Evolutionary conservation across 192 early-diverging fungal species (phyloP).

Genomic region (Podila horticola): DNA sequence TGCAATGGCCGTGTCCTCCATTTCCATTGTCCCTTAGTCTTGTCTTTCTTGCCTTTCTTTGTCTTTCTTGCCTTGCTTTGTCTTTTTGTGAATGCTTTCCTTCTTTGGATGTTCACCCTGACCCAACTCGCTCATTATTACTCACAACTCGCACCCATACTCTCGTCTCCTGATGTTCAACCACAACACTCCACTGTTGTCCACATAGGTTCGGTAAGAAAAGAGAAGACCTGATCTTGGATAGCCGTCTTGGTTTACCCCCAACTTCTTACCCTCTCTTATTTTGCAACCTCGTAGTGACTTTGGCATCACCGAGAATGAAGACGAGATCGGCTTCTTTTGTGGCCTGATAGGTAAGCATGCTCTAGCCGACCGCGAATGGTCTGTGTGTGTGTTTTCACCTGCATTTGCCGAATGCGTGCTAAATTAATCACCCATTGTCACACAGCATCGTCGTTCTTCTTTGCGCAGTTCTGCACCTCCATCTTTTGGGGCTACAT

Average conservation of each 20-base stretch:
- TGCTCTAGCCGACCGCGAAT: too few relatives aligned
- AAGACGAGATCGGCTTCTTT: slow-evolving; percentile 86
- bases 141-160: too few relatives aligned
- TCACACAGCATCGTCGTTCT: slow-evolving; percentile 68
- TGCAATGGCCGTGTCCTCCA: too few relatives aligned
- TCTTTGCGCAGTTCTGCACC: slow-evolving; percentile 75
- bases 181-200: too few relatives aligned
- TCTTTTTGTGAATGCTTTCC: too few relatives aligned
- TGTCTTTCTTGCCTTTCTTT: neutral
- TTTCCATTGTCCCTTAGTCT: too few relatives aligned
- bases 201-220: too few relatives aligned
- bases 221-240: neutral
- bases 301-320: slow-evolving; percentile 74
- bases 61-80: neutral
- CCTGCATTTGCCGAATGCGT: neutral
- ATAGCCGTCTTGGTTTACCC: neutral
- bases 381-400: neutral
- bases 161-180: too few relatives aligned
- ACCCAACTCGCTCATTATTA: too few relatives aligned
- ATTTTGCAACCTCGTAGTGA: slow-evolving; percentile 61
- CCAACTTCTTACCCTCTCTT: neutral
- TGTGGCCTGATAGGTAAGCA: slow-evolving; percentile 72
- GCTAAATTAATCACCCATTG: neutral
- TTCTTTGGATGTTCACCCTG: too few relatives aligned
- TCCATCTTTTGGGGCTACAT: slow-evolving; percentile 78